Evolutionary conservation across 148 eudicot species (phyloP).

Genomic region (Vaccinium macrocarpon): DNA sequence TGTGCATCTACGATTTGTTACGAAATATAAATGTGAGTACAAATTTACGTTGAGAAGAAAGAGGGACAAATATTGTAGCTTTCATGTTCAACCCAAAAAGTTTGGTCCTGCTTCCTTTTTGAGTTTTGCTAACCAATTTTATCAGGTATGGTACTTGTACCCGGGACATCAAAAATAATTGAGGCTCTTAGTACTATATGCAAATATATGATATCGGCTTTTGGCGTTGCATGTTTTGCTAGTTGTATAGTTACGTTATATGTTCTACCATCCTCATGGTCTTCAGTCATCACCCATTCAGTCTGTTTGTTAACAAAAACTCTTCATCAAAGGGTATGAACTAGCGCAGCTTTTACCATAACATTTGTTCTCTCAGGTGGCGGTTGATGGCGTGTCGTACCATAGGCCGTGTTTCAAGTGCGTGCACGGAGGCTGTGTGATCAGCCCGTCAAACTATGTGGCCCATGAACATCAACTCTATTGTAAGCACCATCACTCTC

Average conservation of each 20-base stretch:
- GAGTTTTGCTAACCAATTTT: background rate
- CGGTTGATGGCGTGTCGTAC: slow-evolving; percentile 70
- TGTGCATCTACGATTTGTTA: background rate
- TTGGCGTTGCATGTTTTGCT: slow-evolving; percentile 47
- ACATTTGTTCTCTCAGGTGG: slow-evolving; percentile 42
- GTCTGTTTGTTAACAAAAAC: no score
- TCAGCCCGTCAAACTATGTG: slow-evolving; percentile 80
- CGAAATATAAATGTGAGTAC: background rate
- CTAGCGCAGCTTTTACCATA: no score
- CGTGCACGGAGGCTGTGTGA: slow-evolving; percentile 72
- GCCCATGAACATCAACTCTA: slow-evolving; percentile 78
- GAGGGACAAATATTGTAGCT: background rate
- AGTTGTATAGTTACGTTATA: no score
- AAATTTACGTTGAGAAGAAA: background rate
- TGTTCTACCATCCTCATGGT: no score
- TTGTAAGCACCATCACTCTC: slow-evolving; percentile 83
- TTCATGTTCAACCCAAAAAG: background rate
- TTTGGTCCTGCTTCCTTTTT: background rate
- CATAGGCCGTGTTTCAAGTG: slow-evolving; percentile 84
- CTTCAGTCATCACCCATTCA: no score
- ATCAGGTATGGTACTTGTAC: background rate
- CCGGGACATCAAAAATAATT: background rate
- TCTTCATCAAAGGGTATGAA: slow-evolving; percentile 37
- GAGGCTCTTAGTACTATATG: slow-evolving; percentile 29
- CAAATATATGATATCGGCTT: slow-evolving; percentile 66